Conservation (phyloP, 345 rosid genomes). For the Cardamine occulta region DNA sequence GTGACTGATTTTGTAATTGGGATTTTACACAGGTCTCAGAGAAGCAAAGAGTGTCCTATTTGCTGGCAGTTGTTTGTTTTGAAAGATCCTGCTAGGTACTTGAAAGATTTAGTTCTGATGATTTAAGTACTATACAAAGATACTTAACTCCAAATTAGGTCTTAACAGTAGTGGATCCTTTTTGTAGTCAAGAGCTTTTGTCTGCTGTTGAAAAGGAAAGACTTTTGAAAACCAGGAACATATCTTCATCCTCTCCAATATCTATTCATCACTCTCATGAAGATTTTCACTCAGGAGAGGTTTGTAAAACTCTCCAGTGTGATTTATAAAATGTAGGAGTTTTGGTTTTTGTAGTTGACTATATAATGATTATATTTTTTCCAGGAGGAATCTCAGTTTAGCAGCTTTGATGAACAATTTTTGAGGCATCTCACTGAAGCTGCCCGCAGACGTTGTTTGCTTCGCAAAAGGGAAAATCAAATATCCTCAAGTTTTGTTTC, state of each 20-base stretch:
- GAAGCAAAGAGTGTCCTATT: slow-evolving; percentile 96
- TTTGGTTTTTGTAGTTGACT: not conserved
- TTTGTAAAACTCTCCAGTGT: slow-evolving; percentile 34
- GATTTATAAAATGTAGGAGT: not conserved
- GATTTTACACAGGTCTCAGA: slow-evolving; percentile 69
- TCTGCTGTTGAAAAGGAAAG: slow-evolving; percentile 71
- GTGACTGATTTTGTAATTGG: slow-evolving; percentile 29
- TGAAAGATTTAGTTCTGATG: not conserved
- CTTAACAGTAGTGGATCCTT: not conserved
- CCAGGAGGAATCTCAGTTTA: slow-evolving; percentile 61
- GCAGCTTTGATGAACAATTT: slow-evolving; percentile 61
- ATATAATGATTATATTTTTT: not conserved
- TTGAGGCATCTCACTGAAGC: slow-evolving; percentile 69
- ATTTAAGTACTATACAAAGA: not conserved
- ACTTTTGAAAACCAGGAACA: slow-evolving; percentile 50
- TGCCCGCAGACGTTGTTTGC: slow-evolving; percentile 54
- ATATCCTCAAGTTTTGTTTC: slow-evolving; percentile 51
- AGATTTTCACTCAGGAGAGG: slow-evolving; percentile 59
- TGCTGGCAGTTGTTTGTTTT: slow-evolving; percentile 79
- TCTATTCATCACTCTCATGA: slow-evolving; percentile 42
- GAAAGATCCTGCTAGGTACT: slow-evolving; percentile 73
- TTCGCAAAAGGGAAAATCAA: slow-evolving; percentile 61
- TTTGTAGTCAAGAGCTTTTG: slow-evolving; percentile 82
- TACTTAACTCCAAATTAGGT: not conserved
- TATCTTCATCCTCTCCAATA: slow-evolving; percentile 41